Evolutionary conservation across 345 rosid genomes (phyloP).

Genomic region (Aurinia saxatilis): DNA sequence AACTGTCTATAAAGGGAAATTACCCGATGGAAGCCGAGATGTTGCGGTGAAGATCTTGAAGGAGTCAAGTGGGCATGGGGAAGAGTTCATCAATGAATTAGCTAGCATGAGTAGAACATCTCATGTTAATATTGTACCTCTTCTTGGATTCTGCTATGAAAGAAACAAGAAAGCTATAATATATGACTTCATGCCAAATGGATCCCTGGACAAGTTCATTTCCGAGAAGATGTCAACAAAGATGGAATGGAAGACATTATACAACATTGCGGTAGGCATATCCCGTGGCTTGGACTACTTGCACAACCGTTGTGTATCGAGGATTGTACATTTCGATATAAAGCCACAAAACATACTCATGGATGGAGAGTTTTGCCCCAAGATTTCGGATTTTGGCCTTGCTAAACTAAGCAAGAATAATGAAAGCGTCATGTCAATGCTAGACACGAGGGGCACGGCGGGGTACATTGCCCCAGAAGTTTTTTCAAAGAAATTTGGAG

Average conservation of each 20-base stretch:
- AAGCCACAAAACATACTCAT: slow-evolving; percentile 51
- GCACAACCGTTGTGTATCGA: slow-evolving; percentile 40
- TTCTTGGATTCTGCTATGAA: slow-evolving; percentile 42
- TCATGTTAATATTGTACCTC: slow-evolving; percentile 39
- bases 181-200: slow-evolving; percentile 31
- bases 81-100: slow-evolving; percentile 34
- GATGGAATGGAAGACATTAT: slow-evolving; percentile 24
- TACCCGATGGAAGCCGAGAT: slow-evolving; percentile 10
- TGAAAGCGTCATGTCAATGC: slow-evolving; percentile 35
- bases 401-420: slow-evolving; percentile 33
- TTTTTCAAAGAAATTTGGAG: slow-evolving; percentile 28
- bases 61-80: slow-evolving; percentile 20
- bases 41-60: slow-evolving; percentile 34
- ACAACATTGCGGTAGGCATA: slow-evolving; percentile 31
- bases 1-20: slow-evolving; percentile 21
- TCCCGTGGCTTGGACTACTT: slow-evolving; percentile 48
- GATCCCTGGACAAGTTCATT: slow-evolving; percentile 37
- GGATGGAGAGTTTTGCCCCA: slow-evolving; percentile 31
- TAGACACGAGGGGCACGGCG: slow-evolving; percentile 35
- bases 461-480: slow-evolving; percentile 54
- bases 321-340: slow-evolving; percentile 48
- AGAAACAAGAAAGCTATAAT: slow-evolving; percentile 30
- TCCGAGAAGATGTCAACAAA: not conserved
- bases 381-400: slow-evolving; percentile 54
- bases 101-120: slow-evolving; percentile 36